Base-by-base conservation (phyloP, 1,139 yeast species). In the Taphrina betulina region DNA sequence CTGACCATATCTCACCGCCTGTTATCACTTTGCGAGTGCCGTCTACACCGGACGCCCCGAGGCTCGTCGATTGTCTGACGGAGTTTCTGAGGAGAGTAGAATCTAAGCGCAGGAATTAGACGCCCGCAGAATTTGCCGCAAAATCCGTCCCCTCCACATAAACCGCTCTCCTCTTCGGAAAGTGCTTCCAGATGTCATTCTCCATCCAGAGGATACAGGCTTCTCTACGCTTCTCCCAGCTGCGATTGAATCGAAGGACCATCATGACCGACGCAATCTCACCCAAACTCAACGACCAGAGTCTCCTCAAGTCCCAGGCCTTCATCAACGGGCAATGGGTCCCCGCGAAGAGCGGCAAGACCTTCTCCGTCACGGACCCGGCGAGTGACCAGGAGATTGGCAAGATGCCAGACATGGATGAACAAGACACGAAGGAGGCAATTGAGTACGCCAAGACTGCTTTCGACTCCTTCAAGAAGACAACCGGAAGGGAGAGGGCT, bases 301-400 rank as follows among this genome's bases (percentile, higher is more conserved):
- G 24, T 24, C 35, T 45, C 8, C 26, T 45, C 42, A 45, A 45
- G 42, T 33, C 37, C 36, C 19, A 78, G 58, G 82, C 87, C 17
- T 80, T 73, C 63, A 74, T 87, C 68, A 79, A 84, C 63, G 95
- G 95, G 50, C 71, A 80, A 64, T 88, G 95, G 89, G 69, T 78
- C 48, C 66, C 70, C 19, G 75, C 81, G 22, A 71, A 73, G 43
- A 73, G 81, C 17, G 70, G 75, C 23, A 77, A 77, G 57, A 75
- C 79, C 16, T 87, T 85, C 68, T 73, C 78, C 34, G 95, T 87
- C 22, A 69, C 70, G 38, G 89, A 88, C 68, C 96, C 96, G 2
- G 94, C 94, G 0, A 81, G 83, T 43, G 78, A 75, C 31, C 76
- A 78, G 58, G 71, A 72, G 24, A 78, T 88, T 58, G 79, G 79